Evolutionary conservation across 1,284 basidiomycete species (phyloP).

Genomic region (Rhodotorula mucilaginosa): DNA sequence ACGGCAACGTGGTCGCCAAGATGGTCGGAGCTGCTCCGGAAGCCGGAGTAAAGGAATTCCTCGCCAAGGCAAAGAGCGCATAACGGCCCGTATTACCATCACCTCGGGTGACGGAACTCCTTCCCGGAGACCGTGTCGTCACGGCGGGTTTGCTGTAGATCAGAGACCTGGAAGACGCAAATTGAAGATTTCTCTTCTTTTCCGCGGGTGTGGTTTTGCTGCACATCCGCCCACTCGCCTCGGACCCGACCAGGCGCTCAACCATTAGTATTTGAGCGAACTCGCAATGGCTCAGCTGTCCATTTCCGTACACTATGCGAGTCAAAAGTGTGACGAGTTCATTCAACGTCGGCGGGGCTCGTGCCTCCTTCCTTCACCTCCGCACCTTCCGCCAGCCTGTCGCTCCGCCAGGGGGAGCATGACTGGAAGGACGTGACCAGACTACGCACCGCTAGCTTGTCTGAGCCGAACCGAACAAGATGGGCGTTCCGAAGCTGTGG

Average conservation of each 20-base stretch:
- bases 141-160: background rate
- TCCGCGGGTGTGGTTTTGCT: background rate
- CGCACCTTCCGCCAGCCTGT: background rate
- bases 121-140: background rate
- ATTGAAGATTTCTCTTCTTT: background rate
- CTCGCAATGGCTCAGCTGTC: background rate
- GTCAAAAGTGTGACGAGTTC: background rate
- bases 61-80: constrained; percentile 19
- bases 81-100: background rate
- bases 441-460: background rate
- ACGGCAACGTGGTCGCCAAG: constrained; percentile 30
- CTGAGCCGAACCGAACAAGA: background rate
- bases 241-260: background rate
- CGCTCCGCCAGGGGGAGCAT: background rate
- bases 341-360: background rate
- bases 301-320: background rate
- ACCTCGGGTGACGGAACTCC: background rate
- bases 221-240: background rate
- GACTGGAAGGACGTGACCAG: background rate
- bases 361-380: background rate
- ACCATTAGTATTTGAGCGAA: background rate
- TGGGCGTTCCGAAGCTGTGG: constrained; percentile 35
- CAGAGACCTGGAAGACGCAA: constrained; percentile 2
- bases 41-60: constrained; percentile 25
- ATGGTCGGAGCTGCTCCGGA: constrained; percentile 30